These are phyloP conservation scores for Firmiana major DNA, from an alignment of 345 rosid species.

Conservation along the genomic window DNA sequence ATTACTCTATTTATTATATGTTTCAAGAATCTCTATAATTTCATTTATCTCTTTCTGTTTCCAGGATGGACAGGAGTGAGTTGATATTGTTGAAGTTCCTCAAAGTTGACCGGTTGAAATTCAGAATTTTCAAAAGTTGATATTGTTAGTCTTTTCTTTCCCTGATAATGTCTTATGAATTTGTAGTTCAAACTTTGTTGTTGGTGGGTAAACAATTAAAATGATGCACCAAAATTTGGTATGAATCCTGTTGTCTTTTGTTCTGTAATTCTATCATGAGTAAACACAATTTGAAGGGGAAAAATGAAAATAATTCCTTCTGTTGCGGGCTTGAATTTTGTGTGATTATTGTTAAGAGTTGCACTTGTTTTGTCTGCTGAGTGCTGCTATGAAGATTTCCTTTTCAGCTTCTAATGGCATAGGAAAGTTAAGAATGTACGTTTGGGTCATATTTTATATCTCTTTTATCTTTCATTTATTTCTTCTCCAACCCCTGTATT, in stretches of 20 bases:
- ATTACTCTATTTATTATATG: not conserved
- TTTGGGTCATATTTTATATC: not conserved
- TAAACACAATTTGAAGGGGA: conserved; percentile 1
- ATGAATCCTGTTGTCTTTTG: not conserved
- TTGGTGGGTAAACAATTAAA: conserved; percentile 2
- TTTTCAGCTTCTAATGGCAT: not conserved
- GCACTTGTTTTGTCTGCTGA: not conserved
- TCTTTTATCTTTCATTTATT: not conserved
- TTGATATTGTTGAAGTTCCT: conserved; percentile 3
- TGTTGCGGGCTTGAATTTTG: not conserved
- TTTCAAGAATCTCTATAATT: not conserved
- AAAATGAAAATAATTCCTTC: conserved; percentile 9
- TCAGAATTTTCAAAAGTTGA: not conserved
- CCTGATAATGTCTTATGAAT: not conserved
- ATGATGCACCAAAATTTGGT: not conserved
- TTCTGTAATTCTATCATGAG: conserved; percentile 7
- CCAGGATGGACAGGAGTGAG: conserved; percentile 4
- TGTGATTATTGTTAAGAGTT: not conserved
- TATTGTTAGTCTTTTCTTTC: not conserved
- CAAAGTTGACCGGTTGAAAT: conserved; percentile 6
- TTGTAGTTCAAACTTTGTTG: conserved; percentile 5
- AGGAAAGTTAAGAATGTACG: not conserved
- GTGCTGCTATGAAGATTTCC: not conserved
- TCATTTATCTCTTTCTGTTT: conserved; percentile 6
- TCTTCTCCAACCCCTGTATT: not conserved